Conservation (phyloP, 2,329 filamentous ascomycete genomes). For the Aspergillus ochraceus region DNA sequence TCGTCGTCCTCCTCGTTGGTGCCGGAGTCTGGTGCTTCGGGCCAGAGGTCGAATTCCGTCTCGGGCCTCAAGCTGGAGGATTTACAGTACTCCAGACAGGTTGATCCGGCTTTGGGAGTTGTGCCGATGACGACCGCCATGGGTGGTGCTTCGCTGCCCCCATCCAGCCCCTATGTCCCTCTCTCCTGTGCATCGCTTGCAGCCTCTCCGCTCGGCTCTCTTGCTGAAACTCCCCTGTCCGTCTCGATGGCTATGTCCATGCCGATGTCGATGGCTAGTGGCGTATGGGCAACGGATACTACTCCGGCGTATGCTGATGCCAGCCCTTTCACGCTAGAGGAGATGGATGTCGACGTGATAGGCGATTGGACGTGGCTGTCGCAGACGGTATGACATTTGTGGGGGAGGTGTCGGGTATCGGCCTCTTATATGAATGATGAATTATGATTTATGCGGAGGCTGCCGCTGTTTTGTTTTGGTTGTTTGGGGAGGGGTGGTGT, state of each 20-base stretch:
- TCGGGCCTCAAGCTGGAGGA: background rate
- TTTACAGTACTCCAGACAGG: background rate
- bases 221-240: background rate
- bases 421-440: background rate
- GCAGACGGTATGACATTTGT: background rate
- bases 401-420: background rate
- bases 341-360: background rate
- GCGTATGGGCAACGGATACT: background rate
- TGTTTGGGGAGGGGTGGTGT: no score
- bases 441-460: background rate
- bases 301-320: background rate
- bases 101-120: background rate
- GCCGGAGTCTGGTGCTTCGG: background rate
- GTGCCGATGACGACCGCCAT: background rate
- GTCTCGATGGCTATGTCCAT: background rate
- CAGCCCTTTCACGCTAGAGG: background rate
- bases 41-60: background rate
- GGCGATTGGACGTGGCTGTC: background rate
- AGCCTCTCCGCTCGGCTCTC: background rate
- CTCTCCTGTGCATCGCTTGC: background rate
- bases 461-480: background rate
- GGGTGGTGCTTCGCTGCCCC: background rate
- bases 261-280: background rate
- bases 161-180: background rate
- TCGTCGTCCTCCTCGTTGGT: constrained; percentile 9